Evolutionary conservation across 371 early-diverging fungal genomes (phyloP), one percentile per base, ranked within the genome.

Genomic region (Mucor ambiguus): DNA sequence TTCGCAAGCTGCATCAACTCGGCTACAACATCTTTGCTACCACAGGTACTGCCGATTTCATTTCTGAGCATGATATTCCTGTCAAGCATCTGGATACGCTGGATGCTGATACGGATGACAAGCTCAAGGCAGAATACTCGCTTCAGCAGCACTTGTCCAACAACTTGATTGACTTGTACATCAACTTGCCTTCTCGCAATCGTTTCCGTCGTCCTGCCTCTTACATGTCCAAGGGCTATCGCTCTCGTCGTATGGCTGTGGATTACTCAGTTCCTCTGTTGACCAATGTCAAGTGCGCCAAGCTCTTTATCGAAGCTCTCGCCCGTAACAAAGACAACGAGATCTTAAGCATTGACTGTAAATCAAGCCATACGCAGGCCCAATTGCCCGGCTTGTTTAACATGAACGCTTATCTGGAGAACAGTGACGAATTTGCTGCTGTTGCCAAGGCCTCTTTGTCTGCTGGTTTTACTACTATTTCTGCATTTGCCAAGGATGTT

Each of bases 271-370:
- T 98, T 60, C 97, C 98, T n/a, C 80, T 98, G 71, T 94, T 98
- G 78, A 98, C 96, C 75, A 96, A 98, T 77, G 89, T 96, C 84
- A 97, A 98, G 84, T 96, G 96, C 76, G 98, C 97, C 73, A 96
- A 94, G 85, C 82, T 98, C 64, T 96, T 98, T 66, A 84, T 97
- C 37, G 98, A 98, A 84, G 97, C 98, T 0, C 81, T 97, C 55
- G 86, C 91, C 18, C 92, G 96, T 64, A 81, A 86, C 67, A 83
- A 84, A 63, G 87, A 85, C 6, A 89, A 91, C 76, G 91, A 94
- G 60, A 85, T 97, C 29, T 76, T 86, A 16, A 77, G 87, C 52
- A 87, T 93, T 58, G 97, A 98, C 78, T 95, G 89, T 85, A 92
- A 96, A 83, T 89, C 93, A 33, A 91, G 92, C 73, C 89, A 93